These are phyloP conservation scores for Pseudozyma flocculosa DNA, from an alignment of 1,284 basidiomycete genomes.

Conservation along the genomic window DNA sequence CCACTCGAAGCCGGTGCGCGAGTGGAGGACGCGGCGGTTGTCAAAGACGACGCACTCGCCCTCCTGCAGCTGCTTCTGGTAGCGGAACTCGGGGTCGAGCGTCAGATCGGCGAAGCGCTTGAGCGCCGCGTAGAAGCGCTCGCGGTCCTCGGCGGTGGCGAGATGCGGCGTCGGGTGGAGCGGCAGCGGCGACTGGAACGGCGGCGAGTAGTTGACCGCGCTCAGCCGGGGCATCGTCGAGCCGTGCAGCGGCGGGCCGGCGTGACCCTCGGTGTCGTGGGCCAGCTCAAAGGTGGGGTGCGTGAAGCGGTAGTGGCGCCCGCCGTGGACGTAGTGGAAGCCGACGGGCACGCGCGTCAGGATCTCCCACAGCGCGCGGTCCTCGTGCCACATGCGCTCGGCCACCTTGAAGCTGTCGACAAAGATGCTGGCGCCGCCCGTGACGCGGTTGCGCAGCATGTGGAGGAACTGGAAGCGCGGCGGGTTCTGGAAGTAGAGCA, in stretches of 20 bases:
- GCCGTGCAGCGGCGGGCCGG: slow-evolving; percentile 15
- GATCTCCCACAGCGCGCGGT: slow-evolving; percentile 66
- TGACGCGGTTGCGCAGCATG: slow-evolving; percentile 70
- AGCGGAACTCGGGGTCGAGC: slow-evolving; percentile 65
- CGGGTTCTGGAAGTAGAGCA: slow-evolving; percentile 62
- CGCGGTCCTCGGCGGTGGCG: slow-evolving; percentile 12
- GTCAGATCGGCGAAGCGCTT: slow-evolving; percentile 67
- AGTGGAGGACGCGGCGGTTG: slow-evolving; percentile 88
- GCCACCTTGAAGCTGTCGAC: slow-evolving; percentile 79
- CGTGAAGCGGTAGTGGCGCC: slow-evolving; percentile 75
- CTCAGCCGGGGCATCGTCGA: slow-evolving; percentile 48
- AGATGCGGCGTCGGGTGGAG: slow-evolving; percentile 37
- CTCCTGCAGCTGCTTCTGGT: slow-evolving; percentile 72
- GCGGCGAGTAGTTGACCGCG: slow-evolving; percentile 85
- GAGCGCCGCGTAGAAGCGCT: slow-evolving; percentile 63
- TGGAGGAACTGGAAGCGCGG: slow-evolving; percentile 90
- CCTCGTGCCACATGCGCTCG: slow-evolving; percentile 62
- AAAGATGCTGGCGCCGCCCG: slow-evolving; percentile 83
- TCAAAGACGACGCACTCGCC: slow-evolving; percentile 90
- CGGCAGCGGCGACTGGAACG: slow-evolving; percentile 78
- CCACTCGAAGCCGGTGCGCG: slow-evolving; percentile 72
- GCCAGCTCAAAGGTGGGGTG: slow-evolving; percentile 78
- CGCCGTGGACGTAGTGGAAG: slow-evolving; percentile 92
- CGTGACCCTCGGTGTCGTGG: slow-evolving; percentile 31
- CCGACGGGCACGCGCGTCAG: slow-evolving; percentile 70